Evolutionary conservation across 768 basidiomycete species (phyloP).

Genomic region (Collybia sordida): DNA sequence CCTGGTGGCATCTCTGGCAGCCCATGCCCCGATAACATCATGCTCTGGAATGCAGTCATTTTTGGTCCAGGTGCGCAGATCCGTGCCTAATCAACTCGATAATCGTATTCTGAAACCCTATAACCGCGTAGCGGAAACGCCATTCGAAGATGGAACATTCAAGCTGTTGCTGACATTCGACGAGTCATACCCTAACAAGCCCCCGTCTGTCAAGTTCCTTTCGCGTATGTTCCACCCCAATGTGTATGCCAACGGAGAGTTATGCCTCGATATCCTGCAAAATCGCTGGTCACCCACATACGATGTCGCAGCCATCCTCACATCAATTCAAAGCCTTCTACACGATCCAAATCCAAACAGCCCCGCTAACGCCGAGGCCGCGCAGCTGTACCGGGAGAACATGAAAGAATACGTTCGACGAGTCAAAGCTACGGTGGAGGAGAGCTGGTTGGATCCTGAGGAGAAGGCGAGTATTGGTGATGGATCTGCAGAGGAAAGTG

Average conservation of each 20-base stretch:
- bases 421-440: constrained; percentile 92
- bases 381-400: constrained; percentile 93
- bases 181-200: constrained; percentile 98
- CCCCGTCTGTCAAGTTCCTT: constrained; percentile 95
- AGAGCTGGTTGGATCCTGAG: constrained; percentile 91
- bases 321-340: constrained; percentile 91
- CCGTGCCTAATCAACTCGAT: background rate
- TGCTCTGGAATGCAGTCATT: constrained; percentile 99
- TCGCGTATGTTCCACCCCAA: constrained; percentile 99
- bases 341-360: constrained; percentile 99
- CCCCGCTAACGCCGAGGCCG: constrained; percentile 98
- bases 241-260: constrained; percentile 97
- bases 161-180: constrained; percentile 94
- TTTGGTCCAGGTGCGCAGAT: constrained; percentile 86
- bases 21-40: constrained; percentile 97
- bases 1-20: constrained; percentile 96
- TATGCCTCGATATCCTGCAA: constrained; percentile 97
- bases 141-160: constrained; percentile 99
- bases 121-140: constrained; percentile 77
- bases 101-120: background rate
- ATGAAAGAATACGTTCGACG: constrained; percentile 97
- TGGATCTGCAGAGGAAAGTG: background rate
- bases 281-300: constrained; percentile 99
- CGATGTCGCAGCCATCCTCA: constrained; percentile 97
- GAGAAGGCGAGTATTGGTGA: constrained; percentile 38